A percentile compares a stretch with the other conserved stretches of the same genome.
Conservation (phyloP, 192 early-diverging fungal species). For the Backusella mclennaniae region DNA sequence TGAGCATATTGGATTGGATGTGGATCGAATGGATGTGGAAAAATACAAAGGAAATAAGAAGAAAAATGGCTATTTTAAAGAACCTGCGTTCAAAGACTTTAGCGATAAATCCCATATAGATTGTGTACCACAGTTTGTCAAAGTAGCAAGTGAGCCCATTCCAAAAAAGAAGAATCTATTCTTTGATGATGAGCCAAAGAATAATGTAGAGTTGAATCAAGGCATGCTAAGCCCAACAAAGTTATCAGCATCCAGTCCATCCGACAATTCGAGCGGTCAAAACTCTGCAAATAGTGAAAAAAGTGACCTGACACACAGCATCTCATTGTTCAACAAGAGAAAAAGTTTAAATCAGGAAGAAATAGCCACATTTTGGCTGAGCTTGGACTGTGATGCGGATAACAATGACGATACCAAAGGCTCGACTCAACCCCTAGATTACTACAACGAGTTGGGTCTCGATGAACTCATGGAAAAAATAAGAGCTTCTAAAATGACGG, state of each 20-base stretch:
- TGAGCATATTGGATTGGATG: slow-evolving; percentile 70
- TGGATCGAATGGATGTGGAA: slow-evolving; percentile 17
- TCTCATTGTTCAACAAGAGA: slow-evolving; percentile 10
- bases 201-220: not conserved
- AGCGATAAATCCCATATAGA: not conserved
- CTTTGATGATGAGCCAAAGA: not conserved
- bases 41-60: not conserved
- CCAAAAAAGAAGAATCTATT: not conserved
- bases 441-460: not conserved
- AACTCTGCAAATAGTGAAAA: not conserved
- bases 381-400: slow-evolving; percentile 17
- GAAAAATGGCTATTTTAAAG: not conserved
- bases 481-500: not conserved
- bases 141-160: not conserved
- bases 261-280: not conserved
- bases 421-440: not conserved
- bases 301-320: not conserved
- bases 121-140: not conserved
- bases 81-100: not conserved
- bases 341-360: slow-evolving; percentile 13
- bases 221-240: not conserved
- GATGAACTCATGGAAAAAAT: not conserved
- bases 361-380: slow-evolving; percentile 1
- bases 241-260: not conserved
- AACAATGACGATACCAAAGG: slow-evolving; percentile 22